Base-by-base conservation (phyloP, 139 green algal genomes). In the Volvox africanus region DNA sequence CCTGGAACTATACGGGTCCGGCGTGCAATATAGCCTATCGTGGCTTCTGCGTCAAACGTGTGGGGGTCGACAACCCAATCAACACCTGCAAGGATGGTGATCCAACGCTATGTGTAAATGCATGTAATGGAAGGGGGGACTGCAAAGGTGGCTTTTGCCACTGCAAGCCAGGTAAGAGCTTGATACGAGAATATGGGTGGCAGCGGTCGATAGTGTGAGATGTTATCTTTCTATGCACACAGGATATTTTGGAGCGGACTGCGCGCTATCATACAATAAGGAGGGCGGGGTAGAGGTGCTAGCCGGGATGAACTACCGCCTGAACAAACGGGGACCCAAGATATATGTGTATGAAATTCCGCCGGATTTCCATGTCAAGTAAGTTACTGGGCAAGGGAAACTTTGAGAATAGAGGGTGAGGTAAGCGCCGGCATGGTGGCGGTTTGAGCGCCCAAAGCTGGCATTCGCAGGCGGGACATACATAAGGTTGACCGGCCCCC, bases 341-440 rank as follows among this genome's bases (percentile, higher is more conserved):
- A 84, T 94, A 0, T 94, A 90, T 78, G 55, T 94, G 0, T 94
- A 94, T 24, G 92, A 94, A 68, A 37, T 94, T 55, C 92, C 92
- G 0, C 92, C 92, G 37, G 92, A 94, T 61, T 94, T 90, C 77
- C 82, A 94, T 44, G 89, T 94, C 24, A 94, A 94, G 92, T 93
- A 61, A 91, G 92, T 65, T 55, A 55, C 44, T 9, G 9, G 5
- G 9, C 44, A 55, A 5, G 5, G 44, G 44, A 55, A 55, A 0
- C 9, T 24, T 73, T 11, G 65, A 16, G 11, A 12, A 28, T 16
- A 12, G 65, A 28, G 65, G 65, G 65, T 9, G 2, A 73, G 65
- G 65, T 24, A 24, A 73, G 65, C 65, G 65, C 11, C 65, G 65
- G 24, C 79, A 80, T 36, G 19, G 22, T 13, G 13, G 21, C 37